Percentiles rank a stretch among this genome's conserved stretches.
These are phyloP conservation scores for Aspergillus baeticus DNA, from an alignment of 495 filamentous ascomycete genomes.

Conservation along the genomic window DNA sequence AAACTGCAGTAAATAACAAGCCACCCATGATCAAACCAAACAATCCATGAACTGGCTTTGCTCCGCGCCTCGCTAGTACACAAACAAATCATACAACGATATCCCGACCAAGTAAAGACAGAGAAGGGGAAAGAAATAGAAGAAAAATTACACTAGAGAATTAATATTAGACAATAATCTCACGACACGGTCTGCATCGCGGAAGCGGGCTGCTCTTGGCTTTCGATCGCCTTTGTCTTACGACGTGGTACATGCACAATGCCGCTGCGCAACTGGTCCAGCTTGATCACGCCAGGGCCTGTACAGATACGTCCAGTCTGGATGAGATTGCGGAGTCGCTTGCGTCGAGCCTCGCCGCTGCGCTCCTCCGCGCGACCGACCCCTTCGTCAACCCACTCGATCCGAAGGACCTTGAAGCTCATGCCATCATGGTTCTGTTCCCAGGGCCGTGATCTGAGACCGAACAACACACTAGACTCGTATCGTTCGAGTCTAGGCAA, in stretches of 20 bases:
- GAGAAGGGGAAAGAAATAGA: neutral
- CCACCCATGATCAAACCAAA: constrained; percentile 3
- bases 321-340: constrained; percentile 52
- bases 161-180: neutral
- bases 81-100: constrained; percentile 15
- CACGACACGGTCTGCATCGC: constrained; percentile 41
- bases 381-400: constrained; percentile 79
- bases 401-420: constrained; percentile 76
- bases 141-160: neutral
- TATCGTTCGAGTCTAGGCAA: constrained; percentile 79
- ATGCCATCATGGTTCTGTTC: constrained; percentile 72
- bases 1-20: constrained; percentile 8
- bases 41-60: constrained; percentile 6
- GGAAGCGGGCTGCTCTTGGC: constrained; percentile 23
- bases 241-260: constrained; percentile 34
- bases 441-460: constrained; percentile 77
- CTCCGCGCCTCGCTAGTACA: constrained; percentile 22
- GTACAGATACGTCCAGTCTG: constrained; percentile 49
- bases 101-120: neutral
- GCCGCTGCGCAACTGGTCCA: constrained; percentile 42
- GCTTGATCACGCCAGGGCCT: constrained; percentile 39
- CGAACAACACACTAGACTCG: constrained; percentile 67
- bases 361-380: constrained; percentile 65
- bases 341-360: constrained; percentile 59
- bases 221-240: constrained; percentile 25